Base-by-base conservation (phyloP, 2,329 filamentous ascomycete species). In the Tolypocladium guangdongense region DNA sequence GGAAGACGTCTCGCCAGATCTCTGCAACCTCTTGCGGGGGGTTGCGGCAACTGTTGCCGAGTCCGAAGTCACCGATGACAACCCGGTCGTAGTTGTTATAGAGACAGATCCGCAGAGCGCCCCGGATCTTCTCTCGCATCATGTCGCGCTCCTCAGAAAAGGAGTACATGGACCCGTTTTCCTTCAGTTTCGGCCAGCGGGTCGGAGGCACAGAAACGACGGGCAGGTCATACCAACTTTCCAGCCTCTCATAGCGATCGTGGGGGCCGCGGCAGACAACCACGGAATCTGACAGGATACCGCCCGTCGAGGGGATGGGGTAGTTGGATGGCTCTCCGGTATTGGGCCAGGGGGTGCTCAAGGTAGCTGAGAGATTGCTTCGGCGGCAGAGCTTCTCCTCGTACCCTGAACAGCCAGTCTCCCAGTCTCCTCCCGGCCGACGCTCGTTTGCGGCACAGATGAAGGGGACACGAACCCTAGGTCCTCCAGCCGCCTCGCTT, bases 351-450 rank as follows among this genome's bases (percentile, higher is more conserved):
- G 84, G 83, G 47, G 78, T 84, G 24, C 76, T 78, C 49, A 90
- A 74, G 3, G 83, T 82, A 20, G 84, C 82, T 7, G 84, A 84
- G 36, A 91, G 78, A 58, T 86, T 90, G 70, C 85, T 88, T 60
- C 87, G 77, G 56, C 87, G 78, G 62, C 86, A 88, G 38, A 91
- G 78, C 59, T 84, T 84, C 68, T 90, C 87, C 70, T 74, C 72
- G 56, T 74, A 73, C 36, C 72, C 71, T 3, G 70, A 66, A 14
- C 71, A 74, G 56, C 76, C 77, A 7, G 78, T 86, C 61, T 90
- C 86, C 87, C 87, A 91, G 64, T 90, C 86, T n/a, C 87, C 87
- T 11, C 87, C 87, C 0, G 87, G 78, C 38, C 85, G 77, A 63
- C 85, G 87, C 65, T 90, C 87, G 68, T 90, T 88, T 49, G 87